Evolutionary conservation across 805 yeast genomes (phyloP).

Genomic region (Saccharomycopsis fodiens): DNA sequence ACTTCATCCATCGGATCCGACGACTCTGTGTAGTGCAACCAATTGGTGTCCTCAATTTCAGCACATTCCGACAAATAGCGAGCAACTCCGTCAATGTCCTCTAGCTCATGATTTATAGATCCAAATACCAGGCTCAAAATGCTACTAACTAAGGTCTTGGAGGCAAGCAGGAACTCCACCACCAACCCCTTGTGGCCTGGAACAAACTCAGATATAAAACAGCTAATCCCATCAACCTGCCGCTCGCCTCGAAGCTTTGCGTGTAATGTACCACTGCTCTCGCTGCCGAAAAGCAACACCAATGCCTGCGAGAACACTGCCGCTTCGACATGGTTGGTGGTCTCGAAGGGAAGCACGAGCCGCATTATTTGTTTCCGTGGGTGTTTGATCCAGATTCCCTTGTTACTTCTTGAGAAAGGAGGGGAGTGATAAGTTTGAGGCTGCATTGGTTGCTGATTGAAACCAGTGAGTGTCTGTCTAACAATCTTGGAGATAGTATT

Average conservation of each 20-base stretch:
- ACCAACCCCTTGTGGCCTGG: slow-evolving; percentile 34
- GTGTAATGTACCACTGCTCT: slow-evolving; percentile 10
- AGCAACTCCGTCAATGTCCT: slow-evolving; percentile 26
- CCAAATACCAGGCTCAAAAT: slow-evolving; percentile 21
- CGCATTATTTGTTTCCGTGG: neutral
- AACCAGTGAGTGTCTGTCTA: slow-evolving; percentile 32
- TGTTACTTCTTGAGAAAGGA: neutral
- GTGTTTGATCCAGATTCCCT: neutral
- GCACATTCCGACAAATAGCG: slow-evolving; percentile 40
- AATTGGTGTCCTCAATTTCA: slow-evolving; percentile 39
- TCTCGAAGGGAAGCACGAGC: slow-evolving; percentile 21
- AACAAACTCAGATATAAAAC: slow-evolving; percentile 29
- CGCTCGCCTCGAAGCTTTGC: neutral
- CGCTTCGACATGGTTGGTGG: slow-evolving; percentile 21
- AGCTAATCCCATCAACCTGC: slow-evolving; percentile 1
- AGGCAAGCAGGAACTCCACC: slow-evolving; percentile 43
- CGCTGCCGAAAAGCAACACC: neutral
- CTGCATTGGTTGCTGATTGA: too few relatives aligned
- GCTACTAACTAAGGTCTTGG: slow-evolving; percentile 34
- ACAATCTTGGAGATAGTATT: slow-evolving; percentile 49
- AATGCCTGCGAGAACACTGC: slow-evolving; percentile 42
- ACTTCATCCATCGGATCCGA: slow-evolving; percentile 42
- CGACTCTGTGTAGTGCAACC: slow-evolving; percentile 33
- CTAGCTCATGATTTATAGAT: slow-evolving; percentile 12
- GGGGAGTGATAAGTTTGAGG: too few relatives aligned